Conservation (phyloP, 1,284 basidiomycete species). For the Apiotrichum laibachii region DNA sequence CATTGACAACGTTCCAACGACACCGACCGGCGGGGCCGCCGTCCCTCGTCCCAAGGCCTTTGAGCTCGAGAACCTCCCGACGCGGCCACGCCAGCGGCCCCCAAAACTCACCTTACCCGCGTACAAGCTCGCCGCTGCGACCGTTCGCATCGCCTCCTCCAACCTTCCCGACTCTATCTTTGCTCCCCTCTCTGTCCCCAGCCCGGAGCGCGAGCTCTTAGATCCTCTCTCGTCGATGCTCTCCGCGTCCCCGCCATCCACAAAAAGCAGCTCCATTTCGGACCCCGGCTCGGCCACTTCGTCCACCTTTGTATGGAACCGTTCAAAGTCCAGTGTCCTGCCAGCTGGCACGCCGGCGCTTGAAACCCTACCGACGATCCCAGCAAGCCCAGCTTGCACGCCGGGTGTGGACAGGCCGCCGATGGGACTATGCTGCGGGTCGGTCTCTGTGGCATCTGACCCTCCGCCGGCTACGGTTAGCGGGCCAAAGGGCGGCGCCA, state of each 20-base stretch:
- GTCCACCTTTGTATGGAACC: constrained; percentile 26
- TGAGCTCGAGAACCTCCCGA: constrained; percentile 27
- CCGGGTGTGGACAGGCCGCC: constrained; percentile 27
- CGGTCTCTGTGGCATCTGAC: not conserved
- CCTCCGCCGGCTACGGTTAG: not conserved
- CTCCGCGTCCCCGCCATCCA: constrained; percentile 54
- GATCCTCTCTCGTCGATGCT: constrained; percentile 64
- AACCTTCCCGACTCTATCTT: constrained; percentile 38
- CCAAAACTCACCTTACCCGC: constrained; percentile 35
- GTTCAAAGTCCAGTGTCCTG: constrained; percentile 34
- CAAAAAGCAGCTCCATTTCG: constrained; percentile 31
- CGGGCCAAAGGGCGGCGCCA: constrained; percentile 5
- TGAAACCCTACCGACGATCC: constrained; percentile 35
- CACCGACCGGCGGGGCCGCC: constrained; percentile 22
- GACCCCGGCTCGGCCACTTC: constrained; percentile 30
- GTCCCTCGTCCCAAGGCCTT: constrained; percentile 30
- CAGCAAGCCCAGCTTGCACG: constrained; percentile 42
- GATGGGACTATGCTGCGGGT: not conserved
- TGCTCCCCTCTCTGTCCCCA: constrained; percentile 71
- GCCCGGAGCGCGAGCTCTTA: constrained; percentile 78
- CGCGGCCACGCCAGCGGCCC: constrained; percentile 10
- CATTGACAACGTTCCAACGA: not conserved
- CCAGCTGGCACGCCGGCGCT: constrained; percentile 7
- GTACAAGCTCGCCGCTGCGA: constrained; percentile 64
- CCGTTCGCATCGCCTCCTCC: constrained; percentile 70